A percentile compares a stretch with the other conserved stretches of the same genome.
Evolutionary conservation across 2,329 filamentous ascomycete species (phyloP).

Genomic region (Phymatotrichopsis omnivora): DNA sequence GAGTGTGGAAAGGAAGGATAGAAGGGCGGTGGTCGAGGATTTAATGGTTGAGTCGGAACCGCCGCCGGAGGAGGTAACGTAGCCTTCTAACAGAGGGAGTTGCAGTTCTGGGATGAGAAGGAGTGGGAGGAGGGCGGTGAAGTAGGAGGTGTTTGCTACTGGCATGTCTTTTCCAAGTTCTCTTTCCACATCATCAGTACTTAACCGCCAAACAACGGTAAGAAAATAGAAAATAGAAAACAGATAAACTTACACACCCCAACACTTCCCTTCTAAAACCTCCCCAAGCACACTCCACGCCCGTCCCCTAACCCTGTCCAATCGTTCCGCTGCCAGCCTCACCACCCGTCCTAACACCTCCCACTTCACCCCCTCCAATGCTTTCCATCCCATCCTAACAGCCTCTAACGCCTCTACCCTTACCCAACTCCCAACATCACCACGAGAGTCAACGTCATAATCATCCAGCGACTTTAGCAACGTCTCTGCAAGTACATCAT

Average conservation of each 20-base stretch:
- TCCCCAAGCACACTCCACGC: constrained; percentile 47
- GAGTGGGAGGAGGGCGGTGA: constrained; percentile 45
- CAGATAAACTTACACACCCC: constrained; percentile 16
- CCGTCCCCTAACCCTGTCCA: constrained; percentile 70
- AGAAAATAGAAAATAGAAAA: background rate
- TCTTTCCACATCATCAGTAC: background rate
- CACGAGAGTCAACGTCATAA: constrained; percentile 80
- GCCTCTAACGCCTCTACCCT: constrained; percentile 66
- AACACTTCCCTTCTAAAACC: constrained; percentile 34
- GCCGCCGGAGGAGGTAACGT: constrained; percentile 64
- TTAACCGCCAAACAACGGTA: background rate
- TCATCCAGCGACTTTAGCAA: constrained; percentile 58
- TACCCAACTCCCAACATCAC: constrained; percentile 81
- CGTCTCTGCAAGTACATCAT: constrained; percentile 1
- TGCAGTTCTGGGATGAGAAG: constrained; percentile 37
- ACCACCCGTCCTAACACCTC: constrained; percentile 35
- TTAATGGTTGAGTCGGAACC: constrained; percentile 66
- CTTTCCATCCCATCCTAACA: constrained; percentile 41
- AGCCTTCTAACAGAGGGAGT: constrained; percentile 51
- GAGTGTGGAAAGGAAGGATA: constrained; percentile 39
- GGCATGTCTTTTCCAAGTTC: constrained; percentile 13
- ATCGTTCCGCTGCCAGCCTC: constrained; percentile 73
- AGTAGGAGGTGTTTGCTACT: constrained; percentile 46
- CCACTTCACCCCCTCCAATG: constrained; percentile 4
- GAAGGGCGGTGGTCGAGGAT: constrained; percentile 55